Evolutionary conservation across 2,329 filamentous ascomycete species (phyloP).

Genomic region (Phyllosticta capitalensis): DNA sequence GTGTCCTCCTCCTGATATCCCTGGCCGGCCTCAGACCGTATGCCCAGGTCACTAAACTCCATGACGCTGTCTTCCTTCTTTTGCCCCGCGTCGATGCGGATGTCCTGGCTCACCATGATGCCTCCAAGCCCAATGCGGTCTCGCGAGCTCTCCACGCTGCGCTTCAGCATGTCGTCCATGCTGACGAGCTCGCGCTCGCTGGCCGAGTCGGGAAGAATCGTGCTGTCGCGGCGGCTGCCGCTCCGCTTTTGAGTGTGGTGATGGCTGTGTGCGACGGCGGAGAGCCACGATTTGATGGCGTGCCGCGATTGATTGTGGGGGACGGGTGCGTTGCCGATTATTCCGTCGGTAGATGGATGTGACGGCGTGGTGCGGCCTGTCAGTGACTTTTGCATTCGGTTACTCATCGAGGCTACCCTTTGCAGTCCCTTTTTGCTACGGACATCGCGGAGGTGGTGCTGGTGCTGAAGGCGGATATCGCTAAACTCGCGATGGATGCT

Average conservation of each 20-base stretch:
- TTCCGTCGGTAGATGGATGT: background rate
- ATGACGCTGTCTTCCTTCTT: constrained; percentile 17
- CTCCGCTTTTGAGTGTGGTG: background rate
- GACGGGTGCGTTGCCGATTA: background rate
- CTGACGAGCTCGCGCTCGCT: constrained; percentile 15
- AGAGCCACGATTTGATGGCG: background rate
- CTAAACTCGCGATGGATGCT: constrained; percentile 39
- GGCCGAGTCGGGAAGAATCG: constrained; percentile 16
- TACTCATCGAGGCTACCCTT: constrained; percentile 10
- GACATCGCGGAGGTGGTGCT: background rate
- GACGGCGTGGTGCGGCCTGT: background rate
- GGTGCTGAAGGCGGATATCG: constrained; percentile 13
- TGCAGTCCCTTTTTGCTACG: background rate
- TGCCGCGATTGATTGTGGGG: background rate
- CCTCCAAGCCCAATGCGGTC: constrained; percentile 22
- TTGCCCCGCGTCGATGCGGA: constrained; percentile 18
- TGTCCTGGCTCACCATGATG: constrained; percentile 30
- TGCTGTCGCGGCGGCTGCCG: constrained; percentile 7
- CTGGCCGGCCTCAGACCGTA: constrained; percentile 23
- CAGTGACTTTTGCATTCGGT: background rate
- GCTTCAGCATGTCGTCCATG: constrained; percentile 9
- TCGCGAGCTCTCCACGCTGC: constrained; percentile 1
- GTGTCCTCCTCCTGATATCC: constrained; percentile 32
- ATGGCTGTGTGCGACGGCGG: background rate
- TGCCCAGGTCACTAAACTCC: constrained; percentile 25